These are phyloP conservation scores for Euphrasia arctica DNA, from an alignment of 305 asterid species.

Conservation along the genomic window DNA sequence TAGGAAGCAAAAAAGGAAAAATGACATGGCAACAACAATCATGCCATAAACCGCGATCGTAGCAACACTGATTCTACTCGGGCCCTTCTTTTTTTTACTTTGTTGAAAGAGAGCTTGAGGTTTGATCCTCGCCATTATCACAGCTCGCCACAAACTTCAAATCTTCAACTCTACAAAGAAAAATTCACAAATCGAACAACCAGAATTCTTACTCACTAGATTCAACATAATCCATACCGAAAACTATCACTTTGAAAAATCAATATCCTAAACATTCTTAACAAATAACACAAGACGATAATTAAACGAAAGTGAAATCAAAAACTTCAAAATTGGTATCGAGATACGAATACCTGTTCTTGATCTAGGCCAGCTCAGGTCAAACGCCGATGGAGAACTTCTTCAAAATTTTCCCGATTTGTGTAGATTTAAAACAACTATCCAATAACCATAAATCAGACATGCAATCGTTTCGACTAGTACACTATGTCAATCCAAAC, in stretches of 20 bases:
- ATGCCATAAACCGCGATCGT: conserved; percentile 49
- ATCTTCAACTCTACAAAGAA: conserved; percentile 33
- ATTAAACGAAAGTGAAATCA: neutral
- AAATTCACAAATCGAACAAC: conserved; percentile 23
- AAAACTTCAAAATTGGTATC: neutral
- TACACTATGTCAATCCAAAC: no score
- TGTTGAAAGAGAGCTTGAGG: conserved; percentile 94
- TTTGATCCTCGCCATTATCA: conserved; percentile 84
- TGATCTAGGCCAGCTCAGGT: conserved; percentile 36
- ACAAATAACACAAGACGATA: neutral
- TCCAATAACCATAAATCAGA: no score
- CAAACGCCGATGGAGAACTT: conserved; percentile 11
- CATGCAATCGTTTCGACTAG: no score
- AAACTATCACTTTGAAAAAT: conserved; percentile 26
- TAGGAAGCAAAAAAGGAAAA: conserved; percentile 64
- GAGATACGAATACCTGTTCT: conserved; percentile 32
- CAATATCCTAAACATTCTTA: neutral
- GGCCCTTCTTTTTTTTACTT: conserved; percentile 93
- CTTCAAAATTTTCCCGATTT: conserved; percentile 8
- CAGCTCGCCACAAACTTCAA: conserved; percentile 26
- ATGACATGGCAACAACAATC: conserved; percentile 42
- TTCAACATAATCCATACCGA: conserved; percentile 25
- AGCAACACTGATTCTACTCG: conserved; percentile 45
- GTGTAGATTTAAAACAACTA: no score
- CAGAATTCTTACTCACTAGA: conserved; percentile 19